A percentile compares a stretch with the other conserved stretches of the same genome.
Evolutionary conservation across 805 yeast species (phyloP).

Genomic region (Ogataea ganodermae): DNA sequence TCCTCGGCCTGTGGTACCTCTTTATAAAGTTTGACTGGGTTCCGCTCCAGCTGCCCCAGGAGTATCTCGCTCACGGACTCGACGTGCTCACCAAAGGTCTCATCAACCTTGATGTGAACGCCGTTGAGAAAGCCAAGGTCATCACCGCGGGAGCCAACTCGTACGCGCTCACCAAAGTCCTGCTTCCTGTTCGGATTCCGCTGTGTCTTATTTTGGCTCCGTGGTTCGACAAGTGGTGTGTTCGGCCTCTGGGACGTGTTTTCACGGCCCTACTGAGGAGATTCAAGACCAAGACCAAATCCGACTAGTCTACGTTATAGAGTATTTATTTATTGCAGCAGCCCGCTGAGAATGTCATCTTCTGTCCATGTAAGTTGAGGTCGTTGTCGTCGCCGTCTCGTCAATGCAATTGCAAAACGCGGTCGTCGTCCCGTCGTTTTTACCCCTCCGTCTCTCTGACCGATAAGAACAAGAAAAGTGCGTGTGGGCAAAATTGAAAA

Average conservation of each 20-base stretch:
- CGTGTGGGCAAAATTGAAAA: not conserved
- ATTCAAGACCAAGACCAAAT: constrained; percentile 11
- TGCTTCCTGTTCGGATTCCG: constrained; percentile 34
- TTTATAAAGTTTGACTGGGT: constrained; percentile 45
- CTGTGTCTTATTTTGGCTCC: constrained; percentile 36
- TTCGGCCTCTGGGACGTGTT: constrained; percentile 33
- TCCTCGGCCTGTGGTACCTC: constrained; percentile 51
- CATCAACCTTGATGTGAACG: constrained; percentile 26
- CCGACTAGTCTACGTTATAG: not conserved
- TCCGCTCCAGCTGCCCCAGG: constrained; percentile 51
- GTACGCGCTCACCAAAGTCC: constrained; percentile 36
- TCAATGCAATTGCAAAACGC: no score
- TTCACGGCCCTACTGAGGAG: constrained; percentile 21
- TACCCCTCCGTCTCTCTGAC: no score
- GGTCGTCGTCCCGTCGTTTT: no score
- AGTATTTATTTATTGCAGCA: not conserved
- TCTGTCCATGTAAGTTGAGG: not conserved
- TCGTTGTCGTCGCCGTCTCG: no score
- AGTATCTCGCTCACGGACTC: constrained; percentile 49
- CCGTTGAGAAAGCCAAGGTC: constrained; percentile 31
- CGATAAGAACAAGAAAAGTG: no score
- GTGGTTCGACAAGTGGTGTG: constrained; percentile 36
- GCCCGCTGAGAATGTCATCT: not conserved
- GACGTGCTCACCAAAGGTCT: constrained; percentile 45
- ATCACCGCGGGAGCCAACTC: constrained; percentile 40